Percentiles rank a stretch among this genome's conserved stretches.
phyloP scores from a whole-genome alignment of 2,329 filamentous ascomycete species.

The Rhinocladiella similis region DNA sequence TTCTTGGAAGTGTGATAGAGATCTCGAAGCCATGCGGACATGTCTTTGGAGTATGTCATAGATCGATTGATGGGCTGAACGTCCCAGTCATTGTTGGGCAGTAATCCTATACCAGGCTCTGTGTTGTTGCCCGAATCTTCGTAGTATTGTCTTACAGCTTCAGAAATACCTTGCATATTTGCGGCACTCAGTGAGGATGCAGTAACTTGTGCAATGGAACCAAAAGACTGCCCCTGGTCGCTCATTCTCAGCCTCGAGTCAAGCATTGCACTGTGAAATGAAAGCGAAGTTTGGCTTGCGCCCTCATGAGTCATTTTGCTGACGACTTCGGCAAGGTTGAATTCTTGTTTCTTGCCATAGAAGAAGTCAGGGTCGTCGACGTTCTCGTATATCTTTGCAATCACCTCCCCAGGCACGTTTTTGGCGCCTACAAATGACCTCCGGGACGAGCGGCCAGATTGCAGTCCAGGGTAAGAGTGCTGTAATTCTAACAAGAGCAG shows the following conservation, averaged over 20 bases:
- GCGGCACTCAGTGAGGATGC: conserved; percentile 63
- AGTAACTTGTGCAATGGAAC: conserved; percentile 30
- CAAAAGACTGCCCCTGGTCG: conserved; percentile 55
- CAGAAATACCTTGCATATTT: conserved; percentile 81
- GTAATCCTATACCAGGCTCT: not conserved
- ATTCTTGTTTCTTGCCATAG: conserved; percentile 80
- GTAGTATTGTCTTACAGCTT: conserved; percentile 61
- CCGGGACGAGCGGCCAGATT: conserved; percentile 51
- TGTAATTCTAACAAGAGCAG: conserved; percentile 78
- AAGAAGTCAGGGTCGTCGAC: conserved; percentile 96
- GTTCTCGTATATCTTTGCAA: conserved; percentile 83
- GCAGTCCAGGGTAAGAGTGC: conserved; percentile 55
- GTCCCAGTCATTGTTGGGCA: conserved; percentile 8
- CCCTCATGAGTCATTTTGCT: conserved; percentile 85
- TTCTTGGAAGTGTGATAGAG: conserved; percentile 16
- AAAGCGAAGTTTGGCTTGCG: conserved; percentile 80
- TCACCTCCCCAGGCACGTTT: conserved; percentile 63
- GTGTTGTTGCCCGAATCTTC: conserved; percentile 4
- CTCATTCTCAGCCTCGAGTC: conserved; percentile 74
- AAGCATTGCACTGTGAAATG: conserved; percentile 87
- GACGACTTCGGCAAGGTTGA: conserved; percentile 75
- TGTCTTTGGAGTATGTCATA: not conserved
- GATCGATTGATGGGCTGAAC: not conserved
- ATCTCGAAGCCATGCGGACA: conserved; percentile 9
- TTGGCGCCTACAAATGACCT: conserved; percentile 62